Conservation (phyloP, 2,329 filamentous ascomycete genomes). For the Chaetomium sp. region DNA sequence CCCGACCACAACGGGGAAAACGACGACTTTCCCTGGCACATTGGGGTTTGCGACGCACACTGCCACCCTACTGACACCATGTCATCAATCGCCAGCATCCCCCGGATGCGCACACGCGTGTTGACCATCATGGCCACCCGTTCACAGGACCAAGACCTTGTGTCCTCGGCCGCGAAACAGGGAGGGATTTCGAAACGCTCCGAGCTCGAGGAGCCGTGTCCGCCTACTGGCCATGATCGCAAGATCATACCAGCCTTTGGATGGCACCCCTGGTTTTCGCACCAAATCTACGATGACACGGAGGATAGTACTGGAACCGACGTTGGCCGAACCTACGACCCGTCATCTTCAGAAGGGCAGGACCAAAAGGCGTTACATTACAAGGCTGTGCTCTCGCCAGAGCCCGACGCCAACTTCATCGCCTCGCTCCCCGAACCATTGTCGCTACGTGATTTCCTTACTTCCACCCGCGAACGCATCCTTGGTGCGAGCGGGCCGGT, state of each 20-base stretch:
- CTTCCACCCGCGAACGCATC: slow-evolving; percentile 50
- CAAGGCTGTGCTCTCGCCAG: slow-evolving; percentile 53
- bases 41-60: slow-evolving; percentile 70
- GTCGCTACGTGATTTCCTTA: slow-evolving; percentile 20
- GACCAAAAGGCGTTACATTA: slow-evolving; percentile 56
- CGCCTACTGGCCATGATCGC: slow-evolving; percentile 1
- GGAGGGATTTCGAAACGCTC: slow-evolving; percentile 40
- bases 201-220: slow-evolving; percentile 7
- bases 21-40: slow-evolving; percentile 58
- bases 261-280: slow-evolving; percentile 83
- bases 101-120: slow-evolving; percentile 57
- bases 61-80: slow-evolving; percentile 80
- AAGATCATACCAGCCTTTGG: slow-evolving; percentile 65
- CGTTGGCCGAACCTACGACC: slow-evolving; percentile 32
- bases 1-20: neutral
- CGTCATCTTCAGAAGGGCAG: slow-evolving; percentile 20
- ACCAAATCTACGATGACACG: slow-evolving; percentile 63
- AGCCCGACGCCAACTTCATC: slow-evolving; percentile 42
- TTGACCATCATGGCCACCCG: slow-evolving; percentile 75
- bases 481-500: slow-evolving; percentile 49
- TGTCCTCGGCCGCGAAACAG: slow-evolving; percentile 51
- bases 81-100: slow-evolving; percentile 50
- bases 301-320: slow-evolving; percentile 22
- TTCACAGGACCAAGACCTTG: slow-evolving; percentile 67
- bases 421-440: slow-evolving; percentile 26